Base-by-base conservation (phyloP, 2,329 filamentous ascomycete species). In the Blastomyces silverae region DNA sequence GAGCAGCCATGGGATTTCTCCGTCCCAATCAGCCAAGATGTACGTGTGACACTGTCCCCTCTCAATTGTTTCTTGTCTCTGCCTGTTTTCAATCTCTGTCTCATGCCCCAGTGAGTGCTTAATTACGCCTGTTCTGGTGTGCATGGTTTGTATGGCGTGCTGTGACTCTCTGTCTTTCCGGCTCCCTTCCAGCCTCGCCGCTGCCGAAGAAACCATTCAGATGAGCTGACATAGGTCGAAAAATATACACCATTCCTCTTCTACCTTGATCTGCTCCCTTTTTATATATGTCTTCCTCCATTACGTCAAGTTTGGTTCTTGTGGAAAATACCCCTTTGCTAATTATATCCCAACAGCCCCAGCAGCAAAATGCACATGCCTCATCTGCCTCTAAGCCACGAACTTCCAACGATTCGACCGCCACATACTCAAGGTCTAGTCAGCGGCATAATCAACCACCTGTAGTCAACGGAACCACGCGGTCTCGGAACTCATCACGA, bases 341-440 rank as follows among this genome's bases (percentile, higher is more conserved):
- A 48, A 60, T 42, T 46, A 10, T 22, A 48, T 34, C 58, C 58
- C 25, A 44, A 48, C 58, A 60, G 22, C 34, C 46, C 37, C n/a
- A 64, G 53, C 60, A 64, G 22, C 55, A 64, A 55, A 52, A 65
- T 65, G 58, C 60, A 65, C 50, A 57, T 48, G 28, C 34, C n/a
- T 31, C 42, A 69, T 70, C 70, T 50, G 71, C 73, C 25, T 46
- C 37, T 22, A 76, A 73, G 65, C 70, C 71, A 65, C 75, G 75
- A 55, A 72, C 72, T 56, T 79, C 77, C 65, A 73, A 75, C 62
- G 76, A 79, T 65, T 78, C 76, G 28, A 71, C 64, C 66, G 70
- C 69, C 50, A 67, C 67, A 50, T 69, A 70, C 48, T 65, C 69
- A 55, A 73, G 70, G 68, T 72, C 72, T 37, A 70, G 66, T 55